Evolutionary conservation across 306 rosid species (phyloP).

Genomic region (Mimosa bimucronata): DNA sequence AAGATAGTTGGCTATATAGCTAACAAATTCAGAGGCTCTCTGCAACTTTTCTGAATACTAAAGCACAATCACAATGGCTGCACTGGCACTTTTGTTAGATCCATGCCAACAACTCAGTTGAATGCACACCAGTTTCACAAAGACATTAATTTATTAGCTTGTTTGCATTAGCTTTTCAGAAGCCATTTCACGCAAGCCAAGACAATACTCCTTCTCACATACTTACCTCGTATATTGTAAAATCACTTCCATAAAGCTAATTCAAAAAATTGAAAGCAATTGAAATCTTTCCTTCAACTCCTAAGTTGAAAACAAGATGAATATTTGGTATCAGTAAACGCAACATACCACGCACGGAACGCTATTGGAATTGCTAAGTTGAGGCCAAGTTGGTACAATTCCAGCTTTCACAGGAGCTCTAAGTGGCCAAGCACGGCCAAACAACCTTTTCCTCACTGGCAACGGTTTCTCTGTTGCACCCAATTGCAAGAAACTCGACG

Average conservation of each 20-base stretch:
- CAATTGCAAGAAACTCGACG: slow-evolving; percentile 70
- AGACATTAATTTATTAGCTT: background rate
- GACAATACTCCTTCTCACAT: too few species aligned
- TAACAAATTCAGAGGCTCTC: background rate
- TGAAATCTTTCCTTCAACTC: background rate
- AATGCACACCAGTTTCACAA: background rate
- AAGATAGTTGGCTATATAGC: background rate
- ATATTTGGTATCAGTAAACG: background rate
- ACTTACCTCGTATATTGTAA: too few species aligned
- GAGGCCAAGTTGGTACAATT: slow-evolving; percentile 86
- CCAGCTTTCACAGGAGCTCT: slow-evolving; percentile 93
- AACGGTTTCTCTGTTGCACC: slow-evolving; percentile 86
- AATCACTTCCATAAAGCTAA: too few species aligned
- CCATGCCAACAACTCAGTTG: background rate
- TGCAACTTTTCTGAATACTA: background rate
- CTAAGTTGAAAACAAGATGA: background rate
- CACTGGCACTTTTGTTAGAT: background rate
- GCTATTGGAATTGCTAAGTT: slow-evolving; percentile 41
- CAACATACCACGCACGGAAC: slow-evolving; percentile 88
- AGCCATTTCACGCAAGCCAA: too few species aligned
- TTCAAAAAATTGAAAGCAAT: background rate
- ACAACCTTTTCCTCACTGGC: slow-evolving; percentile 88
- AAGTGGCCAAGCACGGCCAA: slow-evolving; percentile 97
- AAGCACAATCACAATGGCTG: background rate
- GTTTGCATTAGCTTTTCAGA: too few species aligned